These are phyloP conservation scores for Millerago galiae DNA, from an alignment of 805 yeast species.

Conservation along the genomic window DNA sequence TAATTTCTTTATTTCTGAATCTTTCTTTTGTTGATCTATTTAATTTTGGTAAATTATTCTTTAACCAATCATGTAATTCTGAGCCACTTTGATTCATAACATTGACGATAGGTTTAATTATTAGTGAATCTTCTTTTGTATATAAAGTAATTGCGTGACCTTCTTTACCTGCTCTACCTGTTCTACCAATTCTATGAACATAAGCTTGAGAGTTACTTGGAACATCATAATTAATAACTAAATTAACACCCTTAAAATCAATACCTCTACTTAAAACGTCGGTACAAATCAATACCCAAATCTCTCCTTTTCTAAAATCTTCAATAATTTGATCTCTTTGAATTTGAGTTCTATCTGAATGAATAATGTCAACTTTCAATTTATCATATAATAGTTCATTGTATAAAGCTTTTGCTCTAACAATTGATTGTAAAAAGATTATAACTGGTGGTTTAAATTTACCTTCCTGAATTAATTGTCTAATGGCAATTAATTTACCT, in stretches of 20 bases:
- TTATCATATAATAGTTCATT: slow-evolving; percentile 91
- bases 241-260: slow-evolving; percentile 91
- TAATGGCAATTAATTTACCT: slow-evolving; percentile 87
- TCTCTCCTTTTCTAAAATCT: slow-evolving; percentile 79
- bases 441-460: slow-evolving; percentile 90
- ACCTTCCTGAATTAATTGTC: slow-evolving; percentile 80
- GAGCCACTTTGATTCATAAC: slow-evolving; percentile 94
- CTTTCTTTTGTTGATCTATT: slow-evolving; percentile 54
- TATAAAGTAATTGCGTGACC: slow-evolving; percentile 91
- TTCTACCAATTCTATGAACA: slow-evolving; percentile 97
- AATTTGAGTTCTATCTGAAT: slow-evolving; percentile 84
- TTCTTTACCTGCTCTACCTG: slow-evolving; percentile 87
- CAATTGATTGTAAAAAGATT: slow-evolving; percentile 84
- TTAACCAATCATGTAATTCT: slow-evolving; percentile 74
- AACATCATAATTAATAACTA: slow-evolving; percentile 94
- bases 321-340: slow-evolving; percentile 85
- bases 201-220: slow-evolving; percentile 92
- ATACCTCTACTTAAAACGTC: slow-evolving; percentile 96
- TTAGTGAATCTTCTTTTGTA: slow-evolving; percentile 78
- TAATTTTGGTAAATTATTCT: slow-evolving; percentile 56
- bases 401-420: slow-evolving; percentile 90
- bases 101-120: slow-evolving; percentile 78
- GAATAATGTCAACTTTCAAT: slow-evolving; percentile 90
- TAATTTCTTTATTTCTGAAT: slow-evolving; percentile 49
- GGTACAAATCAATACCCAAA: slow-evolving; percentile 95